phyloP scores from a whole-genome alignment of 1,284 basidiomycete genomes.

The Caloboletus firmus region DNA sequence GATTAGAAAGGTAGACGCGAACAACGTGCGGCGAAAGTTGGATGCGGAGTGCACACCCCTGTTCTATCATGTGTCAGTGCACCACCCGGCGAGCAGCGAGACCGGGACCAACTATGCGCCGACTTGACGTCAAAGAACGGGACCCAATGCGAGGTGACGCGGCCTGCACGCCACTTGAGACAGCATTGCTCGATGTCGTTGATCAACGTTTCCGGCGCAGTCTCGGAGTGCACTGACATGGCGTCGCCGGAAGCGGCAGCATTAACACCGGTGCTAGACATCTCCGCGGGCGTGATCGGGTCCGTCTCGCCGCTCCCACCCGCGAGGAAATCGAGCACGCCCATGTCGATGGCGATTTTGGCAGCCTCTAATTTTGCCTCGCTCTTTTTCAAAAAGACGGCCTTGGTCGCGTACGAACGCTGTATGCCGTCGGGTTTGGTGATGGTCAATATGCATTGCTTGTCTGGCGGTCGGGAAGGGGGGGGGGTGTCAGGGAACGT shows the following conservation, averaged over 20 bases:
- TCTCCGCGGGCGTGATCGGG: constrained; percentile 35
- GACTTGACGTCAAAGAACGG: constrained; percentile 47
- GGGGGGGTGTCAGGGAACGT: constrained; percentile 2
- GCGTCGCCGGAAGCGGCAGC: not conserved
- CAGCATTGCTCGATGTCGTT: constrained; percentile 52
- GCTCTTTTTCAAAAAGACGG: constrained; percentile 41
- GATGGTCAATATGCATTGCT: constrained; percentile 59
- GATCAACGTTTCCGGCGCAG: constrained; percentile 22
- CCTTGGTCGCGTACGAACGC: constrained; percentile 52
- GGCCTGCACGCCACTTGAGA: constrained; percentile 49
- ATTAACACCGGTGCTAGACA: not conserved
- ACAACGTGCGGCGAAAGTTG: constrained; percentile 47
- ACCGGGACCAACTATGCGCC: constrained; percentile 42
- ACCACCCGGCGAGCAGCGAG: not conserved
- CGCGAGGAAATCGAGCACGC: constrained; percentile 56
- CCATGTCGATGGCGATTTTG: constrained; percentile 53
- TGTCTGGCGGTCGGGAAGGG: constrained; percentile 43
- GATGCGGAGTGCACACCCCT: constrained; percentile 57
- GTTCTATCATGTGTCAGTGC: constrained; percentile 36
- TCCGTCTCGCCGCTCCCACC: constrained; percentile 35
- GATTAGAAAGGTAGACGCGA: constrained; percentile 51
- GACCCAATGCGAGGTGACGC: constrained; percentile 51
- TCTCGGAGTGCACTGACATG: not conserved
- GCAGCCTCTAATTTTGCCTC: constrained; percentile 56
- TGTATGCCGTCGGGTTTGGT: constrained; percentile 49